phyloP scores from a whole-genome alignment of 768 basidiomycete genomes.

The Lyophyllum atratum region DNA sequence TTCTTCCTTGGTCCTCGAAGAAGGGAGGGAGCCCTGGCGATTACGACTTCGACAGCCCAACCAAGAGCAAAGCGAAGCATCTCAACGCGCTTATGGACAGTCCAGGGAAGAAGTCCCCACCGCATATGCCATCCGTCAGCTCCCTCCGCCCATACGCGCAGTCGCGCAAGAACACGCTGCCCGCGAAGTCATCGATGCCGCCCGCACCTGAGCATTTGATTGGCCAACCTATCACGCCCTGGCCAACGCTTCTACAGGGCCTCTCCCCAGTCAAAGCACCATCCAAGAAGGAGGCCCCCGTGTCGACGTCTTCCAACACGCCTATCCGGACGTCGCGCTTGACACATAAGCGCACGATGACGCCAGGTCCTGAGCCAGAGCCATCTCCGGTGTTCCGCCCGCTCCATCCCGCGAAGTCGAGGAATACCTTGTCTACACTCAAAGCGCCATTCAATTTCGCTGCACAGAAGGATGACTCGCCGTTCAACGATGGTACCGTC shows the following conservation, averaged over 20 bases:
- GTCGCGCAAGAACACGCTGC: conserved; percentile 19
- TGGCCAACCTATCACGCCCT: conserved; percentile 65
- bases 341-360: conserved; percentile 55
- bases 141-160: conserved; percentile 55
- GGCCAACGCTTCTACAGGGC: conserved; percentile 45
- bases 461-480: conserved; percentile 1
- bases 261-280: conserved; percentile 31
- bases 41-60: conserved; percentile 29
- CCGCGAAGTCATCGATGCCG: background rate
- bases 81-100: background rate
- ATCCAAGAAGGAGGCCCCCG: conserved; percentile 14
- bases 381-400: conserved; percentile 62
- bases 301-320: conserved; percentile 11
- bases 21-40: conserved; percentile 19
- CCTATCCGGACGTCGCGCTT: conserved; percentile 28
- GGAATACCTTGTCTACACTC: conserved; percentile 15
- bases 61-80: conserved; percentile 26
- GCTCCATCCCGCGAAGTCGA: conserved; percentile 47
- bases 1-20: conserved; percentile 12
- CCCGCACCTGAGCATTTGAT: conserved; percentile 23
- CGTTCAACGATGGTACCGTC: conserved; percentile 17
- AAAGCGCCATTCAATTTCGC: conserved; percentile 25
- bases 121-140: conserved; percentile 38
- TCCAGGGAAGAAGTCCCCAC: conserved; percentile 22
- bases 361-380: conserved; percentile 60